Evolutionary conservation across 441 rosid species (phyloP).

Genomic region (Flueggea neowawraea): DNA sequence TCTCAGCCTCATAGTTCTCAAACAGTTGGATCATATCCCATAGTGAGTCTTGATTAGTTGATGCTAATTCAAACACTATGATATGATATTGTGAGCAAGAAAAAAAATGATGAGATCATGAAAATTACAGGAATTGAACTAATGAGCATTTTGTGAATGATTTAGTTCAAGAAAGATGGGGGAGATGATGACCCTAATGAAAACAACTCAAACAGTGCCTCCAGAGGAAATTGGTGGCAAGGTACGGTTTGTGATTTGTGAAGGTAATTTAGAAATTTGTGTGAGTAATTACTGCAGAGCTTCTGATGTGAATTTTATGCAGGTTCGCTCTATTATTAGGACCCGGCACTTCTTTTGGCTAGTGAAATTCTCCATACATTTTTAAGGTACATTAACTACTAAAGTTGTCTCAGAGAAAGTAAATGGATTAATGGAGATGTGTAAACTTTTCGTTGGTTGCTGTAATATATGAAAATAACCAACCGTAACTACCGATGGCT

Average conservation of each 20-base stretch:
- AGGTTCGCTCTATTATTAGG: slow-evolving; percentile 91
- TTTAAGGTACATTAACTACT: slow-evolving; percentile 3
- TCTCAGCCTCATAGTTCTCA: slow-evolving; percentile 36
- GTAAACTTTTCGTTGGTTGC: no score
- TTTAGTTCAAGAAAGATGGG: slow-evolving; percentile 54
- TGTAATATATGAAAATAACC: no score
- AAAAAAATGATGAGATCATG: background rate
- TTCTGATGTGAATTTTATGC: slow-evolving; percentile 18
- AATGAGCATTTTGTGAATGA: slow-evolving; percentile 17
- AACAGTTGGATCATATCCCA: slow-evolving; percentile 35
- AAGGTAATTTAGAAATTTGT: no score
- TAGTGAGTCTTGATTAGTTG: slow-evolving; percentile 37
- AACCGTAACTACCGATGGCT: no score
- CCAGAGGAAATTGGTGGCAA: slow-evolving; percentile 98
- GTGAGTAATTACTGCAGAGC: background rate
- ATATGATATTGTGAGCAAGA: background rate
- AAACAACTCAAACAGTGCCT: slow-evolving; percentile 52
- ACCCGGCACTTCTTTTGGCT: slow-evolving; percentile 20
- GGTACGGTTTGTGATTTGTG: slow-evolving; percentile 29
- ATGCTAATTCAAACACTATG: slow-evolving; percentile 7
- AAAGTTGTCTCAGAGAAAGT: no score
- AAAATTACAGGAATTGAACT: no score
- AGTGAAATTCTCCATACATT: slow-evolving; percentile 20
- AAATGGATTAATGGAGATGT: no score
- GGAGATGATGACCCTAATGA: slow-evolving; percentile 57